Conservation (phyloP, 345 rosid species). For the Eucalyptus erythrocorys region DNA sequence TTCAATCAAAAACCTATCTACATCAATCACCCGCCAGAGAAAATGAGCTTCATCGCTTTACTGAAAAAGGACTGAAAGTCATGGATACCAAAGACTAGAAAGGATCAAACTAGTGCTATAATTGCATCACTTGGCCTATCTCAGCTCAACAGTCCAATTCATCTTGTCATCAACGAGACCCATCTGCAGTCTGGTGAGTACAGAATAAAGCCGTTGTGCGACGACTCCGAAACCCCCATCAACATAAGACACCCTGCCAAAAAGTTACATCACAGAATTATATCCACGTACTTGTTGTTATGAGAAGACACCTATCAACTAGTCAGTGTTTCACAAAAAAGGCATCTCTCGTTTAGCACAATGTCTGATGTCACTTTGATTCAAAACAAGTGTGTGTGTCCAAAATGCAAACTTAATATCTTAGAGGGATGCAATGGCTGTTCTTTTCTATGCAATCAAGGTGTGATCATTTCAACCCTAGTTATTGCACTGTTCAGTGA, state of each 20-base stretch:
- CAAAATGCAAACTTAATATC: background rate
- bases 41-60: background rate
- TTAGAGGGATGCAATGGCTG: background rate
- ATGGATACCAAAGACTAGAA: background rate
- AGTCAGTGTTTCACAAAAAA: background rate
- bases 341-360: background rate
- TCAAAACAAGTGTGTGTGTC: background rate
- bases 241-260: conserved; percentile 59
- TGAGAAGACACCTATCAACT: background rate
- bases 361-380: background rate
- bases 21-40: background rate
- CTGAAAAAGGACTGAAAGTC: background rate
- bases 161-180: conserved; percentile 71
- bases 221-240: conserved; percentile 61
- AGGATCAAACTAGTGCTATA: background rate
- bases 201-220: conserved; percentile 46
- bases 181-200: conserved; percentile 84
- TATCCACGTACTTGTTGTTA: background rate
- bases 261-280: background rate
- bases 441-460: background rate
- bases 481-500: background rate
- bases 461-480: background rate
- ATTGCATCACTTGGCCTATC: background rate
- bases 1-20: background rate
- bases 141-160: conserved; percentile 79